Evolutionary conservation across 2,329 filamentous ascomycete species (phyloP), one percentile per base, ranked within the genome.

Genomic region (Macrophomina tecta): DNA sequence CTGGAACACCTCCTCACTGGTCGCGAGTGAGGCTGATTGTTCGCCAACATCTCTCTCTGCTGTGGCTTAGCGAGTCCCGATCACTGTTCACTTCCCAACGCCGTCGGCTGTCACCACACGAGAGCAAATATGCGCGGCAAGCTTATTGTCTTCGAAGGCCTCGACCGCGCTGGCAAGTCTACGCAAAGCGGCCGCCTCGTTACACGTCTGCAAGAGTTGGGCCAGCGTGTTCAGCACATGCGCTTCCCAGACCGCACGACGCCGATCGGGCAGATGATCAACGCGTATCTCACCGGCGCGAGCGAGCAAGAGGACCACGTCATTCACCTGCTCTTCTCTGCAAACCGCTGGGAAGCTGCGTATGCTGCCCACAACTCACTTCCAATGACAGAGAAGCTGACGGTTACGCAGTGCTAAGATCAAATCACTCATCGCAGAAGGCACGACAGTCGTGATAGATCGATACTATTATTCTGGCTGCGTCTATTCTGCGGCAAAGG

Each of bases 401-500:
- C 23, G 11, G 3, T 38, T 14, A 3, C 18, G 18, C 49, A 67
- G 65, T 28, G 38, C 49, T 6, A 46, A 23, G 36, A 65, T 68
- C 45, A 60, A 48, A 14, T 14, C 30, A 6, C 63, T 46, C 2
- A 28, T 68, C 9, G 62, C 55, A 23, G 80, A 82, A 0, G 94
- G 94, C 8, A 89, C 85, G 23, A 95, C 88, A 0, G 85, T 99
- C 38, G 83, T 99, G 46, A 89, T 94, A 71, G 95, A 99, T 79
- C 89, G 95, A 56, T 99, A 98, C 82, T 97, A 96, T 77, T 94
- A 97, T 82, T 95, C 91, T 23, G 95, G 95, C 64, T 91, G 94
- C 67, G 93, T 97, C 60, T 99, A 98, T 82, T 93, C 90, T 30
- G 92, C 93, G 0, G 94, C 95, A 3, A 98, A 98, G 76, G 84